Evolutionary conservation across 345 rosid genomes (phyloP).

Genomic region (Eucalyptus regnans): DNA sequence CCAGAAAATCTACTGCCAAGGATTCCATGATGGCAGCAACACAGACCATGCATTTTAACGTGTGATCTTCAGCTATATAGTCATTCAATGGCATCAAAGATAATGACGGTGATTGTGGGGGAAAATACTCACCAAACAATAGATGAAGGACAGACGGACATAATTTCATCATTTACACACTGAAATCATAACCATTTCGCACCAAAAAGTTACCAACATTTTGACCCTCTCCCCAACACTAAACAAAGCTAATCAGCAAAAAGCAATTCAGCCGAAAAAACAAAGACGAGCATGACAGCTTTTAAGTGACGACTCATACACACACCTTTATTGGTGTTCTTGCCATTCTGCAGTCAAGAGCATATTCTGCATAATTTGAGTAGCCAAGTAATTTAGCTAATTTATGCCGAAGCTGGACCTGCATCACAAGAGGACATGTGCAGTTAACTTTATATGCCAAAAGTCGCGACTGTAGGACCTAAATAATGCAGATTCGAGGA

Average conservation of each 20-base stretch:
- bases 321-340: slow-evolving; percentile 74
- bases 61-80: neutral
- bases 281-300: neutral
- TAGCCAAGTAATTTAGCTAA: slow-evolving; percentile 76
- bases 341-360: slow-evolving; percentile 74
- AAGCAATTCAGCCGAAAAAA: neutral
- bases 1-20: neutral
- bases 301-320: neutral
- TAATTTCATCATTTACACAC: neutral
- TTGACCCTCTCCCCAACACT: neutral
- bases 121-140: neutral
- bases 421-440: neutral
- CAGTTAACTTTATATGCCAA: neutral
- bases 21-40: neutral
- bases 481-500: neutral
- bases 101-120: neutral
- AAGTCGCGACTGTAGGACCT: neutral
- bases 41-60: neutral
- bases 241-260: neutral
- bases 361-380: slow-evolving; percentile 80
- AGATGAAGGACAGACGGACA: neutral
- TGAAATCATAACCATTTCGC: neutral
- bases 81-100: neutral
- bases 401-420: slow-evolving; percentile 87
- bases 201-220: neutral